phyloP scores from a whole-genome alignment of 2,329 filamentous ascomycete genomes.

The Didymella pinodella region DNA sequence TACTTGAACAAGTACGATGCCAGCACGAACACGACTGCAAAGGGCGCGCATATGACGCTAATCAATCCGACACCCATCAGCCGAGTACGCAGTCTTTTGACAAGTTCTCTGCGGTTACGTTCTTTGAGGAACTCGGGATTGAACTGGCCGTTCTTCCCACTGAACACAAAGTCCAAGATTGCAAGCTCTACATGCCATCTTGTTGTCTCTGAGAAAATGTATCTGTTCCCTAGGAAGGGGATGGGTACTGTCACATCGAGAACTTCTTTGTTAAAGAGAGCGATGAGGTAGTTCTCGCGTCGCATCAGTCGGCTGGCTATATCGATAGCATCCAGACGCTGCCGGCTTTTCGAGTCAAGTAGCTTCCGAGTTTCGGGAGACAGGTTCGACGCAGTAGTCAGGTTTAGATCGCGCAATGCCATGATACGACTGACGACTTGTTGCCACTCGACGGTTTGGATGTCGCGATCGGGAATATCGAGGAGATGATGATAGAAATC shows the following conservation, averaged over 20 bases:
- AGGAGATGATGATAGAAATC: slow-evolving; percentile 87
- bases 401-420: slow-evolving; percentile 82
- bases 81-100: slow-evolving; percentile 76
- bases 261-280: slow-evolving; percentile 96
- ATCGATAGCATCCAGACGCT: slow-evolving; percentile 93
- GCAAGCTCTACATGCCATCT: slow-evolving; percentile 93
- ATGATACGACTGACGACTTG: slow-evolving; percentile 87
- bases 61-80: slow-evolving; percentile 85
- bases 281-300: slow-evolving; percentile 95
- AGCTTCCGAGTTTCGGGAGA: slow-evolving; percentile 67
- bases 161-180: slow-evolving; percentile 93
- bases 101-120: slow-evolving; percentile 78
- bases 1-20: slow-evolving; percentile 94
- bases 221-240: slow-evolving; percentile 79
- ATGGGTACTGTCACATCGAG: slow-evolving; percentile 85
- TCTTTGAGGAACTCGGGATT: slow-evolving; percentile 85
- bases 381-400: slow-evolving; percentile 75
- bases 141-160: slow-evolving; percentile 80
- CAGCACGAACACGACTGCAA: slow-evolving; percentile 84
- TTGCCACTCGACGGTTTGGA: slow-evolving; percentile 95
- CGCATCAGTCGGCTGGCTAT: slow-evolving; percentile 98
- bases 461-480: slow-evolving; percentile 82
- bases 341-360: slow-evolving; percentile 86
- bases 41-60: slow-evolving; percentile 85
- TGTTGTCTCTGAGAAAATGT: slow-evolving; percentile 86